phyloP scores from a whole-genome alignment of 2,329 filamentous ascomycete genomes.

The Rutstroemia sp. region DNA sequence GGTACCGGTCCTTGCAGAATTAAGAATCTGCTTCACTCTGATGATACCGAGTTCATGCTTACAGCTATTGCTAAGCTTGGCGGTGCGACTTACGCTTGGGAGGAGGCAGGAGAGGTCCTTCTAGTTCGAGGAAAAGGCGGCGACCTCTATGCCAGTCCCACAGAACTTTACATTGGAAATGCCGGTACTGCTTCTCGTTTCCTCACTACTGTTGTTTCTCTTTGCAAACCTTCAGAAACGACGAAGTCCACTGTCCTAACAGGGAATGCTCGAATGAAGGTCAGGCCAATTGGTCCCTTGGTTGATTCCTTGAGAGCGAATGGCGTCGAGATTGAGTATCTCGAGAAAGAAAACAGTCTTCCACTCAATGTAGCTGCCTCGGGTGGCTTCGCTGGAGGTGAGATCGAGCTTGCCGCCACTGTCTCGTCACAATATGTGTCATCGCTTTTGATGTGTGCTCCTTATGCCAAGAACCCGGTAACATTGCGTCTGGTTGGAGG shows the following conservation, averaged over 20 bases:
- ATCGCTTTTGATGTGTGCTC: conserved; percentile 91
- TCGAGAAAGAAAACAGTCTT: conserved; percentile 76
- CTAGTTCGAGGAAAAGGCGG: conserved; percentile 90
- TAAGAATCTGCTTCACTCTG: conserved; percentile 88
- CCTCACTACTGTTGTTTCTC: conserved; percentile 80
- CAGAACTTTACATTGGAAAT: conserved; percentile 87
- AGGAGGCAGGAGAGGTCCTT: conserved; percentile 86
- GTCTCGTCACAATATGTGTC: conserved; percentile 99
- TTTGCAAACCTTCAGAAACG: conserved; percentile 58
- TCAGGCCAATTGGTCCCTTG: conserved; percentile 84
- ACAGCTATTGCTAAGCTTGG: conserved; percentile 79
- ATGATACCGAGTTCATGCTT: conserved; percentile 96
- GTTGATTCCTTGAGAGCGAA: conserved; percentile 85
- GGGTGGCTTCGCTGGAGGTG: conserved; percentile 74
- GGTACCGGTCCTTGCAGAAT: conserved; percentile 80
- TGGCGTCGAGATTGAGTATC: conserved; percentile 78
- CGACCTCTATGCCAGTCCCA: conserved; percentile 64
- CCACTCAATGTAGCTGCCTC: conserved; percentile 78
- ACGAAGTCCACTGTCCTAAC: conserved; percentile 72
- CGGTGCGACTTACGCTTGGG: conserved; percentile 86
- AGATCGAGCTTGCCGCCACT: conserved; percentile 87
- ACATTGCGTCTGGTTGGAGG: conserved; percentile 88
- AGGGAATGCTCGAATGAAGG: conserved; percentile 93
- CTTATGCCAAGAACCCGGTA: conserved; percentile 90
- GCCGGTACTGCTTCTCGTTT: conserved; percentile 95